Conservation (phyloP, 352 stramenopile genomes). For the Phytophthora fragariaefolia region DNA sequence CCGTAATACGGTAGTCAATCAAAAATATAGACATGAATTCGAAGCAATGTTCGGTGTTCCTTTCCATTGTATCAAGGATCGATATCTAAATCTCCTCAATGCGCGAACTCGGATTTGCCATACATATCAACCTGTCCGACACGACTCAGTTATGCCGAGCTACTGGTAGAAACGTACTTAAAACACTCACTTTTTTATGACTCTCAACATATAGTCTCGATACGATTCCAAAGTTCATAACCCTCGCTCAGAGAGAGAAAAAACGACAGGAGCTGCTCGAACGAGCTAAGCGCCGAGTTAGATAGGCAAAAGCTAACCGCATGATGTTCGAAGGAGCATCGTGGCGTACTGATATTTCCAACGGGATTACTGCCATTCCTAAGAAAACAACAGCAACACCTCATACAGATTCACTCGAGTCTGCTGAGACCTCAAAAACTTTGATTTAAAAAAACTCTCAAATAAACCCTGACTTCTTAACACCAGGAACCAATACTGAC, state of each 20-base stretch:
- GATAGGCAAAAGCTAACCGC: slow-evolving; percentile 2
- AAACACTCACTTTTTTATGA: slow-evolving; percentile 3
- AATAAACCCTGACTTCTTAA: slow-evolving; percentile 2
- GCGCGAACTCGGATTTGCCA: neutral
- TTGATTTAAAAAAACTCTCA: neutral
- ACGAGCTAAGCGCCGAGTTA: neutral
- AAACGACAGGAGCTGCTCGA: slow-evolving; percentile 18
- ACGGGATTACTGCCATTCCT: neutral
- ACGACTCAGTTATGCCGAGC: neutral
- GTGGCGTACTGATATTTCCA: slow-evolving; percentile 6
- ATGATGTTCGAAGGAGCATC: slow-evolving; percentile 14
- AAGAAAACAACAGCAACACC: slow-evolving; percentile 12
- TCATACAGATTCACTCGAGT: slow-evolving; percentile 23
- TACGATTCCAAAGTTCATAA: slow-evolving; percentile 3
- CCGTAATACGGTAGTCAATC: neutral
- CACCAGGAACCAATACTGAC: too few species aligned
- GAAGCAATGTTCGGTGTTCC: slow-evolving; percentile 12
- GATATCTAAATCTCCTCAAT: slow-evolving; percentile 7
- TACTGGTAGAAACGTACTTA: slow-evolving; percentile 5
- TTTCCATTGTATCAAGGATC: slow-evolving; percentile 2
- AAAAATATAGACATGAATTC: slow-evolving; percentile 4
- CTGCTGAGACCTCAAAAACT: too few species aligned
- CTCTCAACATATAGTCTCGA: neutral
- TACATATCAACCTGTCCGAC: neutral
- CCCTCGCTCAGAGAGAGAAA: slow-evolving; percentile 9